Evolutionary conservation across 306 rosid genomes (phyloP), one percentile per base, ranked within the genome.

Genomic region (Datisca glomerata): DNA sequence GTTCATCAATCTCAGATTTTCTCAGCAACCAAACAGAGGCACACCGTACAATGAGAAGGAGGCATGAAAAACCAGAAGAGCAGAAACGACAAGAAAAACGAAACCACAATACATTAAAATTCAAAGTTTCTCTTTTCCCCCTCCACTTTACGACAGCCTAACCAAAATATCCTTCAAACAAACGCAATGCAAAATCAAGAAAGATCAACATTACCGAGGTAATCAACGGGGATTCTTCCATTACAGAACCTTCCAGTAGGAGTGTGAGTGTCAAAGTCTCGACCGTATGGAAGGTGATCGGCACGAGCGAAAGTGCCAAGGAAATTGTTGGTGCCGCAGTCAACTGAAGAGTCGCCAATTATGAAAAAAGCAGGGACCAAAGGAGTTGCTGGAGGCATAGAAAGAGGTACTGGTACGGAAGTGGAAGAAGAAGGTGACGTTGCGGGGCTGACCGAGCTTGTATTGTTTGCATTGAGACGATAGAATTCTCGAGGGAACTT

Each of bases 291-390:
- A 18, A 58, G 80, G 51, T 44, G 93, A 57, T 87, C 67, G 24
- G 97, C 85, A 3, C 85, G 78, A 4, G 94, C 93, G 6, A 87
- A 63, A 1, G 97, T 87, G 10, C 56, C 75, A 0, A 87, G 85
- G 45, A 57, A 87, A 32, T 87, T 76, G 73, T 83, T 87, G 64
- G 85, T 83, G 14, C 94, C 94, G 10, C 62, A 69, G 47, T 87
- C 94, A 13, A 87, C 86, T 19, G 93, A 74, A 41, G 97, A 87
- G 73, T 87, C 91, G 34, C 93, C 91, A 27, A 87, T 69, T 65
- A 83, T 64, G 57, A 87, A 87, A 16, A 87, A 48, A 8, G 94
- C 85, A 0, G 89, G 81, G 19, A 52, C 89, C 11, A 79, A 52
- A 12, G 85, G 53, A 50, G 60, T 33, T 15, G 54, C 21, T 8